Percentiles rank a stretch among this genome's conserved stretches.
Evolutionary conservation across 2,329 filamentous ascomycete species (phyloP).

Genomic region (Aspergillus sp.): DNA sequence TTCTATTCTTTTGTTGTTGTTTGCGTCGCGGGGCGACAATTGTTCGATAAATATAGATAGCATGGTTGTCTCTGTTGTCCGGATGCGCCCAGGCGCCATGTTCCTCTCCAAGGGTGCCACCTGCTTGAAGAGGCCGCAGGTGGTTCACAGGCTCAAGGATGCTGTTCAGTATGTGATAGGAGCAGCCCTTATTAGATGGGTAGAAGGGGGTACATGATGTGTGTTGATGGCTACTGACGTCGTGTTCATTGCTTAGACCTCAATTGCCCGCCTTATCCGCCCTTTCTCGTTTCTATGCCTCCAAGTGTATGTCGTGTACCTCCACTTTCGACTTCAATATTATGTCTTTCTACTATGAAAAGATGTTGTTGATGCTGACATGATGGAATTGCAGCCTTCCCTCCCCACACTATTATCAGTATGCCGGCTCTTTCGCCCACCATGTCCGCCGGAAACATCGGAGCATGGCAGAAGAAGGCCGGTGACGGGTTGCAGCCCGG

Average conservation of each 20-base stretch:
- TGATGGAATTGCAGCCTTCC: slow-evolving; percentile 61
- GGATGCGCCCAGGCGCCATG: slow-evolving; percentile 40
- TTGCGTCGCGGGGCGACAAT: slow-evolving; percentile 16
- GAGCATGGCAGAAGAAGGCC: slow-evolving; percentile 93
- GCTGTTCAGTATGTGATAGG: slow-evolving; percentile 29
- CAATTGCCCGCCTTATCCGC: slow-evolving; percentile 49
- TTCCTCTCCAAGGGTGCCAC: slow-evolving; percentile 34
- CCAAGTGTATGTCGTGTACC: slow-evolving; percentile 49
- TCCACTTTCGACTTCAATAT: background rate
- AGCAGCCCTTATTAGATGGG: too few species aligned
- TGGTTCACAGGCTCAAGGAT: slow-evolving; percentile 37
- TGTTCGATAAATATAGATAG: slow-evolving; percentile 16
- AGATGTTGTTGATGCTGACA: slow-evolving; percentile 15
- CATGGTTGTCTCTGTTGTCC: slow-evolving; percentile 46
- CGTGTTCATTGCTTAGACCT: slow-evolving; percentile 19
- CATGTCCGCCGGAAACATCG: slow-evolving; percentile 95
- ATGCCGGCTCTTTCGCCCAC: slow-evolving; percentile 98
- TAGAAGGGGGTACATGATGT: background rate
- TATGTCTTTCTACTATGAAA: slow-evolving; percentile 9
- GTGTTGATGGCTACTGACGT: slow-evolving; percentile 14
- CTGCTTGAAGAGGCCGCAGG: slow-evolving; percentile 39
- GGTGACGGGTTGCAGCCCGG: slow-evolving; percentile 81
- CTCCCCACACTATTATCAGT: slow-evolving; percentile 86
- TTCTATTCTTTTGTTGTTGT: slow-evolving; percentile 1
- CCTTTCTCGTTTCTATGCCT: slow-evolving; percentile 59